Evolutionary conservation across 441 rosid species (phyloP), one percentile per base, ranked within the genome.

Genomic region (Rhodomyrtus psidioides): DNA sequence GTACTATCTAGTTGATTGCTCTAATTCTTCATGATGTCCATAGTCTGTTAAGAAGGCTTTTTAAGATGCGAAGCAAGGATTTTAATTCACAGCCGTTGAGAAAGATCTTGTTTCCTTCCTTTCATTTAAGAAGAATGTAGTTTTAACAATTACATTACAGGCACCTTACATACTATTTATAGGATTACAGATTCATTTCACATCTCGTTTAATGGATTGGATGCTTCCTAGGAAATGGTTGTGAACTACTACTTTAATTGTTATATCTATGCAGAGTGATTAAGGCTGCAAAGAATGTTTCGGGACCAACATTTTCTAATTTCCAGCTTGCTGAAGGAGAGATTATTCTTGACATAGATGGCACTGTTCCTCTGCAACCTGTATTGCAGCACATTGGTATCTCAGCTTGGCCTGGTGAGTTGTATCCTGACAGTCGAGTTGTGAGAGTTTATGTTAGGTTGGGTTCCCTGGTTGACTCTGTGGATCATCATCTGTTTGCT

Each of bases 331-430:
- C 91, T 85, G 98, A 95, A 84, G 98, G 96, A 83, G 99, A 96
- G 92, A 91, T 95, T 74, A 88, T 95, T 87, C 93, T 96, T 86
- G 98, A 95, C 88, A 89, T 91, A 85, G 98, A 96, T 90, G 99
- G 99, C 88, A 90, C 93, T 53, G 92, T 94, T 88, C 98, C 98
- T 53, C 94, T 94, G 89, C 94, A 94, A 89, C 98, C 98, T n/a
- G 98, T 95, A 90, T 91, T 96, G 86, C 97, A 96, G 88, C 99
- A 96, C 89, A 92, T 93, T 89, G 99, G 99, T 84, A 95, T 96
- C 86, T 91, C 96, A 85, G 98, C 96, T 51, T 95, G 98, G 99
- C 99, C 99, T 85, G 99, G 99, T 95, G 85, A 87, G 90, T 88
- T 86, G 44, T 76, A 7, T 49, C 16, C 10, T 51, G 57, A 16